Base-by-base conservation (phyloP, 805 yeast genomes). In the Torulaspora indica region DNA sequence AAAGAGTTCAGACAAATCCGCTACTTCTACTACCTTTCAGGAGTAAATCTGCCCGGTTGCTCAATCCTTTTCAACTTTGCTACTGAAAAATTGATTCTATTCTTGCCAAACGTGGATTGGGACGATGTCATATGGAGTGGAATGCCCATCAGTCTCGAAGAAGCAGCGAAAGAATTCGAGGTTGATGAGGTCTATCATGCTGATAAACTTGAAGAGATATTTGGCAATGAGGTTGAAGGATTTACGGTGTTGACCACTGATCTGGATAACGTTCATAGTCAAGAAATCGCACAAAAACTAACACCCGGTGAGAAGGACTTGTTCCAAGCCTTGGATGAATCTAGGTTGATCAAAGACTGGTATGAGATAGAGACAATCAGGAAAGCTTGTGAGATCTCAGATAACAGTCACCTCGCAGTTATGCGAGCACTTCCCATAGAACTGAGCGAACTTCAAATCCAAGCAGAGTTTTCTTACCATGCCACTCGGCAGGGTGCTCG, bases 51-150 rank as follows among this genome's bases (percentile, higher is more conserved):
- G 38, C 88, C 93, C 0, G 95, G 93, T 1, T 73, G 84, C 27
- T 82, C 78, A 54, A 75, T 87, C 1, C 67, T 84, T 17, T 91
- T 76, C 58, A 70, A 78, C 38, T 57, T 80, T 30, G 58, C 53
- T 3, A 53, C 64, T 5, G 86, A 82, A 35, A 73, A 77, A 42
- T 71, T 88, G 48, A 78, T 81, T 0, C 68, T 91, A 20, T 91
- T 84, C 58, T 70, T 93, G 40, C 97, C 98, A 1, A 77, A 84
- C 42, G 73, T 91, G 31, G 96, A 89, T 58, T 68, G 75, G 34
- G 98, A 93, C 35, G 96, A 87, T 60, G 84, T 91, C 33, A 84
- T 93, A 88, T 91, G 98, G 98, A 82, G 93, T 46, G 98, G 98
- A 0, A 59, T 83, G 65, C 98, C 98, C 4, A 51, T 87, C 41